Conservation (phyloP, 2,329 filamentous ascomycete genomes). For the Epicoccum nigrum region DNA sequence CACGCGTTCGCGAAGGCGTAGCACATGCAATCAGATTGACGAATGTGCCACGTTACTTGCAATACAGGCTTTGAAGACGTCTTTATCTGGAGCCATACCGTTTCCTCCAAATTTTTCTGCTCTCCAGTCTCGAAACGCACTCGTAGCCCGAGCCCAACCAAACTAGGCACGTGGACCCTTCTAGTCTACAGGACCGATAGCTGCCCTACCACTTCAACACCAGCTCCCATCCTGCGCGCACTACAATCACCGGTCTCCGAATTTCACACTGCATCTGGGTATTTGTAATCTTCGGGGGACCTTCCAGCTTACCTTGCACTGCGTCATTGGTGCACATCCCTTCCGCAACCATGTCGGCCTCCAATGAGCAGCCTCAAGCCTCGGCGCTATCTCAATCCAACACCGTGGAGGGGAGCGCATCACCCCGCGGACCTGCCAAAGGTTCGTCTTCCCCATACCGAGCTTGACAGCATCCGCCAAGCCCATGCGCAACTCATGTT, state of each 20-base stretch:
- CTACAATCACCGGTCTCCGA: slow-evolving; percentile 4
- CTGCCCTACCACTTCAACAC: slow-evolving; percentile 18
- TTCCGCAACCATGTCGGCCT: slow-evolving; percentile 30
- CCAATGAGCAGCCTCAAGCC: slow-evolving; percentile 34
- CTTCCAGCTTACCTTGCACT: slow-evolving; percentile 8
- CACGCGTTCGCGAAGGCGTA: slow-evolving; percentile 9
- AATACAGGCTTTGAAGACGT: neutral
- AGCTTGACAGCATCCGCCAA: slow-evolving; percentile 4
- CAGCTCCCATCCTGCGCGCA: slow-evolving; percentile 10
- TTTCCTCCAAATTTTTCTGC: slow-evolving; percentile 5
- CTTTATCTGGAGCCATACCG: neutral
- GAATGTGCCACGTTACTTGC: slow-evolving; percentile 3
- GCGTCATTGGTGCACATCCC: slow-evolving; percentile 3
- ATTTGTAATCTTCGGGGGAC: slow-evolving; percentile 4
- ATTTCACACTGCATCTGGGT: slow-evolving; percentile 7
- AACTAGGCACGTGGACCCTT: slow-evolving; percentile 40
- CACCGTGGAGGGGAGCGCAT: slow-evolving; percentile 32
- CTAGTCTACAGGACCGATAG: slow-evolving; percentile 27
- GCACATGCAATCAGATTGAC: slow-evolving; percentile 9
- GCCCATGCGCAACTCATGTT: slow-evolving; percentile 5
- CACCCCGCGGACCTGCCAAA: slow-evolving; percentile 38
- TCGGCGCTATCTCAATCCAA: slow-evolving; percentile 21
- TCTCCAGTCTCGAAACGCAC: slow-evolving; percentile 12
- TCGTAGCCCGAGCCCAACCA: slow-evolving; percentile 30
- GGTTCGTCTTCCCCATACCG: slow-evolving; percentile 34